Conservation (phyloP, 1,284 basidiomycete species). For the Ceraceosorus guamensis region DNA sequence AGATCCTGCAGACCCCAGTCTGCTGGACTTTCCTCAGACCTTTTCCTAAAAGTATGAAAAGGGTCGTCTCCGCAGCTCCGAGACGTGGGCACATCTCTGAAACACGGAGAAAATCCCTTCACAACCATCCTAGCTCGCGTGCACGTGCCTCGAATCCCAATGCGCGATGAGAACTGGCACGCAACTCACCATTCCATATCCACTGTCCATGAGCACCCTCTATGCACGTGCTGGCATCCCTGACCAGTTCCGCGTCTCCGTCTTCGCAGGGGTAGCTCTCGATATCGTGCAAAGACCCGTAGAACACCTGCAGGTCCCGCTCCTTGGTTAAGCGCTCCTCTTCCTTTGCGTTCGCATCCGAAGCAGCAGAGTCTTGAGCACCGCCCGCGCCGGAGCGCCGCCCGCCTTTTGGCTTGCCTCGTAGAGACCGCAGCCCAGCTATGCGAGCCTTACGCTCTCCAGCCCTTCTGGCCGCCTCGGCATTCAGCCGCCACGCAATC, state of each 20-base stretch:
- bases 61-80: not conserved
- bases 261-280: conserved; percentile 86
- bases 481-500: conserved; percentile 83
- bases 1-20: no score
- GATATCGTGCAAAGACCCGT: conserved; percentile 83
- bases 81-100: not conserved
- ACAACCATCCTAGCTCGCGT: not conserved
- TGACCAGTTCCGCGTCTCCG: conserved; percentile 67
- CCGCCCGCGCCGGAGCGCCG: no score
- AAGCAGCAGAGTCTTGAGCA: no score
- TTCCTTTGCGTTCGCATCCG: conserved; percentile 1
- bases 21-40: conserved; percentile 24
- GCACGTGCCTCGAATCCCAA: not conserved
- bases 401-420: no score
- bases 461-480: conserved; percentile 58
- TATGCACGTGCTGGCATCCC: conserved; percentile 70
- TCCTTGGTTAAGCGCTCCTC: conserved; percentile 13
- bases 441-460: conserved; percentile 23
- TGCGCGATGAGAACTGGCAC: not conserved
- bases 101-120: not conserved
- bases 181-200: conserved; percentile 53
- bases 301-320: conserved; percentile 62
- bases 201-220: conserved; percentile 79
- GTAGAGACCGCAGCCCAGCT: not conserved
- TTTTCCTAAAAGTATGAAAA: conserved; percentile 29